These are phyloP conservation scores for Eucalyptus melliodora DNA, from an alignment of 345 rosid species.

Conservation along the genomic window DNA sequence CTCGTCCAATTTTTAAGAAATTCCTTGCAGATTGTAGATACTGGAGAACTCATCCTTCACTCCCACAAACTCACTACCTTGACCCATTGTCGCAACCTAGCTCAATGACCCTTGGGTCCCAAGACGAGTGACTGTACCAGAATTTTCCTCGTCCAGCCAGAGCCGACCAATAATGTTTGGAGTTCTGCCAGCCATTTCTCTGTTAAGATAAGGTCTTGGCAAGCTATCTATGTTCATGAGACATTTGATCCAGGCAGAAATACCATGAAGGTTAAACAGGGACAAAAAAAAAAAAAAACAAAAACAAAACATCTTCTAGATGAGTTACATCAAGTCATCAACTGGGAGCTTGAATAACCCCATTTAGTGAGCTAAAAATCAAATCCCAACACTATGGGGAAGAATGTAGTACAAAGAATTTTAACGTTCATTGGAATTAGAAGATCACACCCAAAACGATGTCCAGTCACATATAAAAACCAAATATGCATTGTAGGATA, in stretches of 20 bases:
- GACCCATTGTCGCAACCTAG: not conserved
- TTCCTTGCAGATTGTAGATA: not conserved
- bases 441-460: not conserved
- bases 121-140: not conserved
- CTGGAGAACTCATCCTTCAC: not conserved
- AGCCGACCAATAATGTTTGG: not conserved
- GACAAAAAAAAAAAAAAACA: fast-evolving
- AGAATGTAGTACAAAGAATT: not conserved
- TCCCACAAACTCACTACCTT: not conserved
- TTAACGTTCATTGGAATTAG: not conserved
- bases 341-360: not conserved
- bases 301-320: not conserved
- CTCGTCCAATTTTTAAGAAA: not conserved
- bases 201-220: not conserved
- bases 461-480: not conserved
- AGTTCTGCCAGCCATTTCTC: not conserved
- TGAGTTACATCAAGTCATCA: not conserved
- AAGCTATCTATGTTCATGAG: not conserved
- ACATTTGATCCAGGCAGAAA: not conserved
- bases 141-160: not conserved
- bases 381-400: not conserved
- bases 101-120: not conserved
- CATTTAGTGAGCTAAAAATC: not conserved
- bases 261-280: not conserved
- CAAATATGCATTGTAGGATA: not conserved